Evolutionary conservation across 164 flowering plant genomes (phyloP).

Genomic region (Euptelea pleiosperma): DNA sequence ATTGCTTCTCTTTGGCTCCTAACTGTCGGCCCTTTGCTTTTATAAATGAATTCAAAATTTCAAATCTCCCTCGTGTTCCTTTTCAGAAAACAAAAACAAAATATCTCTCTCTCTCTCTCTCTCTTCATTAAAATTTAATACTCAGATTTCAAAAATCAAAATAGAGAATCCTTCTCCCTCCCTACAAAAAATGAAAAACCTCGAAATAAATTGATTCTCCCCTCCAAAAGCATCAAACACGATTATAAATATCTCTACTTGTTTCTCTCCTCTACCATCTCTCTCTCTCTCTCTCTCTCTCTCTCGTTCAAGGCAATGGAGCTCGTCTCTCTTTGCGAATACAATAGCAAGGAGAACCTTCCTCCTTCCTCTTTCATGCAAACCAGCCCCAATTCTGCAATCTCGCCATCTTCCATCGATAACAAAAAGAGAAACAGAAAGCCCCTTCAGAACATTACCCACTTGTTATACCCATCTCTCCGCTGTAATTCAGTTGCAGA

Average conservation of each 20-base stretch:
- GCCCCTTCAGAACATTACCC: conserved; percentile 23
- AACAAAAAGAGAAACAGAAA: conserved; percentile 12
- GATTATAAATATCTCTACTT: conserved; percentile 10
- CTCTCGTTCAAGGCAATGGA: too few relatives aligned
- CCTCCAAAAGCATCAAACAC: conserved; percentile 22
- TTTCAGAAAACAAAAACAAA: too few relatives aligned
- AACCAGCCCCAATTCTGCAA: neutral
- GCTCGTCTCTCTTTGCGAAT: too few relatives aligned
- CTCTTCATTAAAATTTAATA: too few relatives aligned
- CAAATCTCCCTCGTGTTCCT: conserved; percentile 18
- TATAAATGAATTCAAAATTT: conserved; percentile 3
- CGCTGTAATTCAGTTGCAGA: too few relatives aligned
- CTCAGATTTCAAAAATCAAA: neutral
- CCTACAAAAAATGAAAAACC: too few relatives aligned
- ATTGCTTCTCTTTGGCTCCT: neutral
- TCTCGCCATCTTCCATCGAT: neutral
- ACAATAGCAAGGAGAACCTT: conserved; percentile 23
- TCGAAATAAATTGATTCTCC: neutral
- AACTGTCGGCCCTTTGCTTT: too few relatives aligned
- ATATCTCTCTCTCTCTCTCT: too few relatives aligned
- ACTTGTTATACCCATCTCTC: conserved; percentile 6
- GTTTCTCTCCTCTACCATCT: neutral
- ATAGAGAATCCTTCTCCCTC: neutral
- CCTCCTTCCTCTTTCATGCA: conserved; percentile 17
- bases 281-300: conserved; percentile 15